phyloP scores from a whole-genome alignment of 805 yeast genomes.

The Schwanniomyces yamadae region DNA sequence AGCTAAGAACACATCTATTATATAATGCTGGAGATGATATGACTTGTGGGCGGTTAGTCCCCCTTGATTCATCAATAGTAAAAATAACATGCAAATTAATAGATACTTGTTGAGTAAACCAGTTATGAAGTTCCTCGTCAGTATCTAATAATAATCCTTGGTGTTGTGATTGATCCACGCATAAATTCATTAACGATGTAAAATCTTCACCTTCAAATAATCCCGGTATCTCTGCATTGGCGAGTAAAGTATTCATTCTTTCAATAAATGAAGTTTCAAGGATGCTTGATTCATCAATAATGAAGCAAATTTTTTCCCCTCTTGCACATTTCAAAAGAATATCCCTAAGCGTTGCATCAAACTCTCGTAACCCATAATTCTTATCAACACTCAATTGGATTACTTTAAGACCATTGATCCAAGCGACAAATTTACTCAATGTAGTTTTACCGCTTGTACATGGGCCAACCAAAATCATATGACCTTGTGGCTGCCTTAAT shows the following conservation, averaged over 20 bases:
- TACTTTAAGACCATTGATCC: constrained; percentile 79
- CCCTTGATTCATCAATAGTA: constrained; percentile 53
- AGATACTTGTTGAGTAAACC: constrained; percentile 72
- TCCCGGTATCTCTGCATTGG: constrained; percentile 92
- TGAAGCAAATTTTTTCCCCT: constrained; percentile 65
- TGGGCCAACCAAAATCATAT: constrained; percentile 79
- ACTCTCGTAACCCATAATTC: constrained; percentile 56
- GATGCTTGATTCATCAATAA: constrained; percentile 79
- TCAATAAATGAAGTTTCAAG: constrained; percentile 79
- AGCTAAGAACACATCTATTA: constrained; percentile 83
- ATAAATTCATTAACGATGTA: constrained; percentile 47
- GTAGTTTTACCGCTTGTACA: constrained; percentile 82
- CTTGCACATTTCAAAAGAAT: constrained; percentile 46
- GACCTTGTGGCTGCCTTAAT: constrained; percentile 84
- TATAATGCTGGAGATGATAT: constrained; percentile 84
- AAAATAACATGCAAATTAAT: constrained; percentile 80
- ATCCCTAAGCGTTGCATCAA: constrained; percentile 61
- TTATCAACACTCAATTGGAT: constrained; percentile 57
- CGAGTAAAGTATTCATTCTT: constrained; percentile 88
- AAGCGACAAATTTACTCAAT: constrained; percentile 75
- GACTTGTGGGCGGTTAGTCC: constrained; percentile 40
- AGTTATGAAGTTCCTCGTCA: constrained; percentile 64
- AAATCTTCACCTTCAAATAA: constrained; percentile 76
- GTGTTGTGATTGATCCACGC: constrained; percentile 55
- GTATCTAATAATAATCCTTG: constrained; percentile 66